phyloP scores from a whole-genome alignment of 257 asterid genomes.

The Plantago elongata region DNA sequence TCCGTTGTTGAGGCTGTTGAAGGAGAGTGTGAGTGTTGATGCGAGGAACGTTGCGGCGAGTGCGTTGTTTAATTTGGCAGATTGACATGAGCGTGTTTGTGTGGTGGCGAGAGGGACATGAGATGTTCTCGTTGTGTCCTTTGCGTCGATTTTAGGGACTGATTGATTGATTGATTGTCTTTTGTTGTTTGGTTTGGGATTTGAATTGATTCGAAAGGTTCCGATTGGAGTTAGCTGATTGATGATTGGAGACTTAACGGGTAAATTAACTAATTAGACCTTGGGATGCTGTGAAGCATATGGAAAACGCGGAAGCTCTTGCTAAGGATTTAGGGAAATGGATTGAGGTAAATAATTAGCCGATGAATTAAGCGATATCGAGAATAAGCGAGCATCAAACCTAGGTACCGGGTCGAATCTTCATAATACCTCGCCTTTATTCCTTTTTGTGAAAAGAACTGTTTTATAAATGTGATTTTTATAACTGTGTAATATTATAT shows the following conservation, averaged over 20 bases:
- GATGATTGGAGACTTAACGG: conserved; percentile 29
- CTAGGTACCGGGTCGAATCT: no score
- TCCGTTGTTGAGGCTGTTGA: conserved; percentile 49
- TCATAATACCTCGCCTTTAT: no score
- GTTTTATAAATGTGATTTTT: no score
- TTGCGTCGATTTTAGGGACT: neutral
- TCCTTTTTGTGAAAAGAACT: no score
- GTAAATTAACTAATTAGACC: conserved; percentile 60
- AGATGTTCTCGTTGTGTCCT: conserved; percentile 89
- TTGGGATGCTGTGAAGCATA: conserved; percentile 98
- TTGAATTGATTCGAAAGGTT: neutral
- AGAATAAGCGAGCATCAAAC: no score
- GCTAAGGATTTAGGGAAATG: conserved; percentile 81
- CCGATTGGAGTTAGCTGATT: neutral
- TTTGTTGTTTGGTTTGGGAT: neutral
- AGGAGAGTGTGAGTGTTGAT: conserved; percentile 34
- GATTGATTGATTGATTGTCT: neutral
- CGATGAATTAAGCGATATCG: no score
- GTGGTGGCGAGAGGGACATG: conserved; percentile 65
- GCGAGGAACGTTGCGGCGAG: conserved; percentile 45
- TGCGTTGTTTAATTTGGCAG: conserved; percentile 41
- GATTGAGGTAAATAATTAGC: no score
- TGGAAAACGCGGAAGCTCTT: conserved; percentile 89
- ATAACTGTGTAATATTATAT: no score
- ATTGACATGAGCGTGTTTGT: conserved; percentile 30